Base-by-base conservation (phyloP, 2,329 filamentous ascomycete species). In the Cercospora beticola region DNA sequence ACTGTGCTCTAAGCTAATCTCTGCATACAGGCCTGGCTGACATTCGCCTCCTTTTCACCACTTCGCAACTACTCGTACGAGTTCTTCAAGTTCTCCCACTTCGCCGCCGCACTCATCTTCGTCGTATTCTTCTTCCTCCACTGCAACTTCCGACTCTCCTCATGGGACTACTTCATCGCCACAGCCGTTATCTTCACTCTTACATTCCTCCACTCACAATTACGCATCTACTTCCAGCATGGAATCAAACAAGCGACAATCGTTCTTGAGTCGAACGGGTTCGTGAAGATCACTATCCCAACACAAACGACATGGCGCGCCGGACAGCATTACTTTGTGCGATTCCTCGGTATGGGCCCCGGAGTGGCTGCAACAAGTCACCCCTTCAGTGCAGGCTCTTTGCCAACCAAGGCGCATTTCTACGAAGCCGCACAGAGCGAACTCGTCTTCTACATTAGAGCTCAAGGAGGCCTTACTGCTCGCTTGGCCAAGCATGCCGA, bases 71-170 rank as follows among this genome's bases (percentile, higher is more conserved):
- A 83, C 0, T 84, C 79, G 71, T 89, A 89, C 74, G 87, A 89
- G 70, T 86, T 87, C 73, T 89, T 89, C 83, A 89, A 89, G 71
- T 81, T 81, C 3, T 83, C 84, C 0, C 87, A 89, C 72, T 82
- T 85, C 68, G 66, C 86, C 21, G 82, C 83, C 3, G 86, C 83
- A 0, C 70, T 86, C 3, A 72, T 87, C 1, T 89, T 89, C 71
- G 78, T 88, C 18, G 61, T 88, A 8, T 86, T 87, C 73, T 85
- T 89, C 76, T 89, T 89, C 77, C 80, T 87, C 62, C 87, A 89
- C 76, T 88, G 87, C 74, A 83, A 86, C 74, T 85, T 83, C 75
- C 81, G 79, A 0, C 79, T 89, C 12, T 82, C 84, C 1, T 87
- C 86, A 2, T 88, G 85, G 84, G 71, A 72, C 77, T 89, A 89